These are phyloP conservation scores for Prunus yedoensis DNA, from an alignment of 331 rosid species.

Conservation along the genomic window DNA sequence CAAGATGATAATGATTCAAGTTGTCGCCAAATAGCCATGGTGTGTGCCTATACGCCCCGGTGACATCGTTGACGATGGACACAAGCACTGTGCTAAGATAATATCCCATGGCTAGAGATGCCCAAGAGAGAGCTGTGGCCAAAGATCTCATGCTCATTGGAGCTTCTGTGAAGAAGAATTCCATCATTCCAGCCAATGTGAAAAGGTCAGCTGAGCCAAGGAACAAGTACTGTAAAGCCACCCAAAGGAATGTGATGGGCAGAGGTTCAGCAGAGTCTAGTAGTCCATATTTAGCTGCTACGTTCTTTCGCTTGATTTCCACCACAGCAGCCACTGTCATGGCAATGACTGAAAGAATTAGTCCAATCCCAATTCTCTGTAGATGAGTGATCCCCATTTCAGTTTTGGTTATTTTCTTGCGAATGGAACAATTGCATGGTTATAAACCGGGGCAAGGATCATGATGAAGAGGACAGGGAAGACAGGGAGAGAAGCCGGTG, in stretches of 20 bases:
- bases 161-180: slow-evolving; percentile 84
- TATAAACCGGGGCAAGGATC: slow-evolving; percentile 60
- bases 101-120: slow-evolving; percentile 75
- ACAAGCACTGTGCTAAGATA: slow-evolving; percentile 69
- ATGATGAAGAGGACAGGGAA: slow-evolving; percentile 75
- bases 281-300: slow-evolving; percentile 36
- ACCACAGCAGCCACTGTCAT: slow-evolving; percentile 80
- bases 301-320: slow-evolving; percentile 63
- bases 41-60: slow-evolving; percentile 28
- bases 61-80: slow-evolving; percentile 47
- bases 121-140: slow-evolving; percentile 79
- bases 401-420: slow-evolving; percentile 50
- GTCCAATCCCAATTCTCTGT: slow-evolving; percentile 67
- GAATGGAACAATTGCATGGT: slow-evolving; percentile 52
- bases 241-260: slow-evolving; percentile 71
- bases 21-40: slow-evolving; percentile 70
- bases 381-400: slow-evolving; percentile 67
- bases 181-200: slow-evolving; percentile 83
- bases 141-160: slow-evolving; percentile 71
- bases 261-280: slow-evolving; percentile 43
- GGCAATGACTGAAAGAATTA: slow-evolving; percentile 54
- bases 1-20: slow-evolving; percentile 67
- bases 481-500: slow-evolving; percentile 81
- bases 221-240: slow-evolving; percentile 66
- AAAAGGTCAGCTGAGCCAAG: slow-evolving; percentile 81